Evolutionary conservation across 108 stramenopile genomes (phyloP), one percentile per base, ranked within the genome.

Genomic region (Chaetoceros tenuissimus): DNA sequence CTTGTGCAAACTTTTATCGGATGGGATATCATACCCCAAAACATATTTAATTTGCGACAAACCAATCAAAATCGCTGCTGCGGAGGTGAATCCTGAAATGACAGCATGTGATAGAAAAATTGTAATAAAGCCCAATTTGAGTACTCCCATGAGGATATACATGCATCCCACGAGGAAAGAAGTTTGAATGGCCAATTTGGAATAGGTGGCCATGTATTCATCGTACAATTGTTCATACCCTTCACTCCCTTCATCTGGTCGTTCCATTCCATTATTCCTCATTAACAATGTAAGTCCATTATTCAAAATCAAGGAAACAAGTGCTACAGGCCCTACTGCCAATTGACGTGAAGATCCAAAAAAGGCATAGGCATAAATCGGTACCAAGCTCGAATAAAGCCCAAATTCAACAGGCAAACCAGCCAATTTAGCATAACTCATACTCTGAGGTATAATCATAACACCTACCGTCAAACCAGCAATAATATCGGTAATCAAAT

Each of bases 371-470:
- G 81, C 72, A 49, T 71, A 62, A 57, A 85, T 47, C 2, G 96
- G 90, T 26, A 95, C 50, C 27, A 92, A 48, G 7, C 82, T 64
- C 0, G 84, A 71, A 75, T 95, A 95, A 31, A 97, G 66, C 22
- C 95, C 95, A 69, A 84, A 93, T 43, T 87, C 73, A 1, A 86
- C 78, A 2, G 87, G 86, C 18, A 96, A 54, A 19, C 82, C 80
- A 29, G 95, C 95, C 10, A 96, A 51, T 48, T 82, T 72, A 40
- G 93, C 92, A 73, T 96, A 94, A 31, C 73, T 68, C 85, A 96
- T 87, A 28, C 75, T 75, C 71, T 92, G 88, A 5, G 90, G 92
- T 26, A 96, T 78, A 26, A 85, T 71, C 87, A 96, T 89, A 58
- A 94, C 77, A 30, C 85, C 88, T 2, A 94, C 85, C 0, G 83